Evolutionary conservation across 2,329 filamentous ascomycete species (phyloP).

Genomic region (Exophiala spinifera): DNA sequence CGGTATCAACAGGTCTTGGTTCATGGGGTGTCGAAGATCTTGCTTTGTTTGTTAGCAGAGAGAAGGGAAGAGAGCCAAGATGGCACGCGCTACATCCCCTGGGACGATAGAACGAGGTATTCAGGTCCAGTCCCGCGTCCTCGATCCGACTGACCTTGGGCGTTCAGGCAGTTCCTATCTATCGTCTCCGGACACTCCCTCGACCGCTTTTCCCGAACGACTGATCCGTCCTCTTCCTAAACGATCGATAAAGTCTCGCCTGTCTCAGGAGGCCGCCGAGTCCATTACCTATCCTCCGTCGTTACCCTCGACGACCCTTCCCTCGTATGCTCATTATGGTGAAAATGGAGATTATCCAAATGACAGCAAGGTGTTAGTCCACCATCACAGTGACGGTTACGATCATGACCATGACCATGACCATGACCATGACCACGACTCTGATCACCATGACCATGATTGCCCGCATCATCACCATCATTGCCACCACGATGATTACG

Average conservation of each 20-base stretch:
- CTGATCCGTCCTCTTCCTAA: slow-evolving; percentile 91
- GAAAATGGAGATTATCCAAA: slow-evolving; percentile 54
- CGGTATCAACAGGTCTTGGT: neutral
- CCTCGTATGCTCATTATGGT: slow-evolving; percentile 71
- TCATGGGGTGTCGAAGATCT: slow-evolving; percentile 14
- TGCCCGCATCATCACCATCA: slow-evolving; percentile 29
- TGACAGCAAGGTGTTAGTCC: slow-evolving; percentile 45
- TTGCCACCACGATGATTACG: slow-evolving; percentile 37
- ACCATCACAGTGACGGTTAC: slow-evolving; percentile 41
- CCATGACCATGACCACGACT: slow-evolving; percentile 18
- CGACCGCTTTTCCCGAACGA: slow-evolving; percentile 79
- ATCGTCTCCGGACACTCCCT: slow-evolving; percentile 65
- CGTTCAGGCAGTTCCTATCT: slow-evolving; percentile 48
- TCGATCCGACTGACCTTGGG: slow-evolving; percentile 12
- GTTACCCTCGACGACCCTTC: slow-evolving; percentile 65
- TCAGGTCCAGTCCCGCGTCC: neutral
- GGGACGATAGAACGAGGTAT: neutral
- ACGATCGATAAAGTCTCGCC: slow-evolving; percentile 78
- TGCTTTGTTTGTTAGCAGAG: slow-evolving; percentile 12
- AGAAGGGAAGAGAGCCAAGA: slow-evolving; percentile 13
- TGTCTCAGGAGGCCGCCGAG: slow-evolving; percentile 80
- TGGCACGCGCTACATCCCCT: slow-evolving; percentile 25
- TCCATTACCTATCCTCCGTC: slow-evolving; percentile 78
- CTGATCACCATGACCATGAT: slow-evolving; percentile 23
- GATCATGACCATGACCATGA: slow-evolving; percentile 28